A percentile compares a stretch with the other conserved stretches of the same genome.
Conservation (phyloP, 2,329 filamentous ascomycete genomes). For the Colletotrichum sp. region DNA sequence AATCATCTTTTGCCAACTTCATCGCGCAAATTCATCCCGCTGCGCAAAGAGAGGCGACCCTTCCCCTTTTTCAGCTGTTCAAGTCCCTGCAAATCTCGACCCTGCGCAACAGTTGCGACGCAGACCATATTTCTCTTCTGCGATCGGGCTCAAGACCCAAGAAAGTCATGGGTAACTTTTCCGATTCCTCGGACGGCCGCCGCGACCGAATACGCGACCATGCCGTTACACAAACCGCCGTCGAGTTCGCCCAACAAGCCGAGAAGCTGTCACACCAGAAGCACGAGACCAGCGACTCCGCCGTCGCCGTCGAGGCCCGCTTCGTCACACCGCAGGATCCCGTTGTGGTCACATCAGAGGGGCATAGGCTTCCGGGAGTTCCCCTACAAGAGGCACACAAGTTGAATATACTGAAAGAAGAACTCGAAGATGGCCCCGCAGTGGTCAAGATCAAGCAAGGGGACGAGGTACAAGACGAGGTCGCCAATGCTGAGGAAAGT, state of each 20-base stretch:
- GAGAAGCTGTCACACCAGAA: conserved; percentile 56
- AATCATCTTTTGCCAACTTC: background rate
- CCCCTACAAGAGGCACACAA: conserved; percentile 74
- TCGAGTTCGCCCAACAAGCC: conserved; percentile 67
- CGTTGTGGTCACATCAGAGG: conserved; percentile 72
- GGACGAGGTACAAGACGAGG: conserved; percentile 28
- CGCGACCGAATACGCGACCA: conserved; percentile 19
- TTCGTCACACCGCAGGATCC: conserved; percentile 74
- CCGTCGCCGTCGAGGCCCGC: conserved; percentile 65
- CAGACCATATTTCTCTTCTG: background rate
- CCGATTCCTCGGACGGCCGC: conserved; percentile 8
- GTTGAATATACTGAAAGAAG: conserved; percentile 67
- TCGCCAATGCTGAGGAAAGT: conserved; percentile 36
- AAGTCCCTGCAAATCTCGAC: background rate
- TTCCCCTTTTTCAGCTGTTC: background rate
- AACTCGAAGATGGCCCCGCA: conserved; percentile 38
- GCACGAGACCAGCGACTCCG: conserved; percentile 28
- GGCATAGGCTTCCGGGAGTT: conserved; percentile 70
- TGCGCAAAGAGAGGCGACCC: background rate
- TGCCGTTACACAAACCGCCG: conserved; percentile 44
- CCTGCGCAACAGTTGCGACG: background rate
- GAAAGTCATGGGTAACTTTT: conserved; percentile 10
- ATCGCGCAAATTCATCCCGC: background rate
- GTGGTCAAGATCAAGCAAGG: conserved; percentile 25
- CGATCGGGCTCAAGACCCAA: background rate